Evolutionary conservation across 129 eudicot species (phyloP), one percentile per base, ranked within the genome.

Genomic region (sunflower (Helianthus annuus)): DNA sequence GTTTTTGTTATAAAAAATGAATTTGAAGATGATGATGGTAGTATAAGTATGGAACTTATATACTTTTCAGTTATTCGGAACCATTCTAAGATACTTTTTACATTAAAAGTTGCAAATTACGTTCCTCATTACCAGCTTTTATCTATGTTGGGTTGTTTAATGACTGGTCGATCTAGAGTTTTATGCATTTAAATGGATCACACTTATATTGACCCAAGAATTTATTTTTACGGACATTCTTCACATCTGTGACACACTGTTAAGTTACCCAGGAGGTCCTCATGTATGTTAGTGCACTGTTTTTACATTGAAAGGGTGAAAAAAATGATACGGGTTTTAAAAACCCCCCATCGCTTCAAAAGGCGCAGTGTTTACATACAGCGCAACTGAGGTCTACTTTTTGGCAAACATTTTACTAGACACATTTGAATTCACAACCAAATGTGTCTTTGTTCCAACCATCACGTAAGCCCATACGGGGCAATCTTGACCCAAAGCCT

Each of bases 121-220:
- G 5, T 48, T 48, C 5, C 55, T 17, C 4, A 38, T 74, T 17
- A 74, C 51, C 44, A 5, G 19, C 27, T 14, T 52, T 7, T 19
- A 49, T 36, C 9, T 6, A 65, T 38, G 16, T 16, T 64, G 79
- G 83, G 67, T 53, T 75, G 15, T 38, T 57, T 52, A 48, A 15
- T 81, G 83, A 70, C 96, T 88, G 99, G 91, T 94, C 59, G 90
- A 94, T 88, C 99, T 97, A 13, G 97, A 94, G 74, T 94, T 94
- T 78, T 94, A 90, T 80, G 97, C 99, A 70, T 90, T 94, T 76
- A 88, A 94, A 79, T 94, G 99, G 99, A 94, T 94, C 40, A 94
- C 99, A 24, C 99, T 94, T 52, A 88, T 94, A 4, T 76, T 90
- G 85, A 94, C 97, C 78, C 99, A 90, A 76, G 99, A 94, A 64